Evolutionary conservation across 2,329 filamentous ascomycete species (phyloP), one percentile per base, ranked within the genome.

Genomic region (Fusarium sp.): DNA sequence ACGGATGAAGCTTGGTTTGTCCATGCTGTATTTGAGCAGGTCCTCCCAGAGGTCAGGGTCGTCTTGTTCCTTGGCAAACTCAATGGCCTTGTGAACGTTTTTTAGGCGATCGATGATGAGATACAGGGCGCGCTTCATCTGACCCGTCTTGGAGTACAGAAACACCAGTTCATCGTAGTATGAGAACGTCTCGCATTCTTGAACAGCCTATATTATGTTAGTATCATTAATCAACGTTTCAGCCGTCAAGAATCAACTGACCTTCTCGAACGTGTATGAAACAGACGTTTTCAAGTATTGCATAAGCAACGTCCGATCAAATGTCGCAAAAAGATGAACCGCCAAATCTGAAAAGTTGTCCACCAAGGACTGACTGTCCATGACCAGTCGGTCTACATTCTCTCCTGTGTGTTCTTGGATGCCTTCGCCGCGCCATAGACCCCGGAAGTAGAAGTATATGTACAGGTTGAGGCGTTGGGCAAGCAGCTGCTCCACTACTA

Each of bases 91-190:
- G 52, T 91, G 92, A 52, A 98, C 95, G 77, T 99, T 94, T 62
- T 91, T 91, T 6, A 99, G 87, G n/a, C 94, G 91, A 75, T 97
- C 94, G 68, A 98, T 97, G 76, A 99, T 98, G 54, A 99, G 88
- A 74, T 92, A 95, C 3, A 99, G 84, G 0, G 97, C 97, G 12
- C 93, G 90, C 80, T 98, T 97, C 73, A 94, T 96, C 79, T 98
- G 91, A 0, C 96, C 96, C 0, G 94, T 98, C 79, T 98, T 98
- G 65, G 94, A 97, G 75, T 98, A 92, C 2, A 99, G 88, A 76
- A 96, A 96, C 13, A 99, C 95, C n/a, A 98, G 88, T 78, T 99
- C 96, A 39, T 94, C 92, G 50, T 97, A 92, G 80, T 93, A 98
- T 71, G 92, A 90, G 71, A 89, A 88, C 13, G 86, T 83, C 79